phyloP scores from a whole-genome alignment of 208 protist species.

The Leishmania tarentolae region DNA sequence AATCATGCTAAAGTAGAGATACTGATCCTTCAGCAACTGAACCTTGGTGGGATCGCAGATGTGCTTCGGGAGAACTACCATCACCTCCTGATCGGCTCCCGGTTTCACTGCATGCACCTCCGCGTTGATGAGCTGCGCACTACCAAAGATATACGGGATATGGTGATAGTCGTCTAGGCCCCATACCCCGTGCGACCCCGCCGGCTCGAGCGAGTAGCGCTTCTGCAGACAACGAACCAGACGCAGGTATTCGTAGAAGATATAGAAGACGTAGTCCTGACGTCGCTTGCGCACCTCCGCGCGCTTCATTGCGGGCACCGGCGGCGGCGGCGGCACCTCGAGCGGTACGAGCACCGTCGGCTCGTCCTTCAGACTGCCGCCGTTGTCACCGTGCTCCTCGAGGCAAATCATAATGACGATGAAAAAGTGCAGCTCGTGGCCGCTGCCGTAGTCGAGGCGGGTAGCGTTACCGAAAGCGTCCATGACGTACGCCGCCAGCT shows the following conservation, averaged over 20 bases:
- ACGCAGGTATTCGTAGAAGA: slow-evolving; percentile 93
- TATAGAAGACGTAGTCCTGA: slow-evolving; percentile 76
- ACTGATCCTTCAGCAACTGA: slow-evolving; percentile 36
- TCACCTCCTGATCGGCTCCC: slow-evolving; percentile 31
- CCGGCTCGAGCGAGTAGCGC: slow-evolving; percentile 95
- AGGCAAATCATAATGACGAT: slow-evolving; percentile 92
- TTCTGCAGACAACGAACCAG: slow-evolving; percentile 90
- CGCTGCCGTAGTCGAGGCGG: slow-evolving; percentile 99
- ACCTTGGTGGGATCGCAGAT: slow-evolving; percentile 58
- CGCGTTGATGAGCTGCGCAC: slow-evolving; percentile 93
- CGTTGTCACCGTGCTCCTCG: slow-evolving; percentile 64
- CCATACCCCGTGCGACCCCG: slow-evolving; percentile 98
- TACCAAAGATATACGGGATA: slow-evolving; percentile 97
- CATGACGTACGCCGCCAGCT: slow-evolving; percentile 92
- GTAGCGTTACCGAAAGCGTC: slow-evolving; percentile 95
- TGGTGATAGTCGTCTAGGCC: slow-evolving; percentile 99
- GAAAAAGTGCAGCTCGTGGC: slow-evolving; percentile 98
- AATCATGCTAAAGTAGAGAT: slow-evolving; percentile 81
- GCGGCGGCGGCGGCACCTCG: slow-evolving; percentile 36
- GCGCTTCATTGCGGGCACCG: slow-evolving; percentile 31
- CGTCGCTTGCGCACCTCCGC: slow-evolving; percentile 49
- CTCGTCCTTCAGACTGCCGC: slow-evolving; percentile 43
- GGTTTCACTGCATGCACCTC: slow-evolving; percentile 33
- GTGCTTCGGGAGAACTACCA: slow-evolving; percentile 84
- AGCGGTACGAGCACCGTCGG: slow-evolving; percentile 37